A percentile compares a stretch with the other conserved stretches of the same genome.
Evolutionary conservation across 108 stramenopile genomes (phyloP).

Genomic region (Nannochloropsis gaditana): DNA sequence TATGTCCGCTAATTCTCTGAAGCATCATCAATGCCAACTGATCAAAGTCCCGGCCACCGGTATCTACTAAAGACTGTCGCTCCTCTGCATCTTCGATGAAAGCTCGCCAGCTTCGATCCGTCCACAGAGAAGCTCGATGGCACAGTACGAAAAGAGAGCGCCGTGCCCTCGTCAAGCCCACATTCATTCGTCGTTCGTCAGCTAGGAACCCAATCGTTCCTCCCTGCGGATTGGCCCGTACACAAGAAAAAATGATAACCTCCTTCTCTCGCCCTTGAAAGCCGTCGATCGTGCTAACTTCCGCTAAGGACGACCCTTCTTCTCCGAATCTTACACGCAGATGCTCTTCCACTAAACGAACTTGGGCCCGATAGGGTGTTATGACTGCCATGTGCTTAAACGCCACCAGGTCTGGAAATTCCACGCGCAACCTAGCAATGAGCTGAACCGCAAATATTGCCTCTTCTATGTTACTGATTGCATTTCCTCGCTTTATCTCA

Average conservation of each 20-base stretch:
- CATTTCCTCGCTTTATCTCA: neutral
- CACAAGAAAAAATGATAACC: conserved; percentile 55
- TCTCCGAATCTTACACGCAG: neutral
- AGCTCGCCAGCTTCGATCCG: conserved; percentile 29
- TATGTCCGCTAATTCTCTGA: neutral
- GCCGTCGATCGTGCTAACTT: conserved; percentile 56
- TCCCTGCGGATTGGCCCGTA: conserved; percentile 40
- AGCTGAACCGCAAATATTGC: neutral
- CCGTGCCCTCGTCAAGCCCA: conserved; percentile 72
- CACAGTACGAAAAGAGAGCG: conserved; percentile 32
- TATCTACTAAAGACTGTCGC: neutral
- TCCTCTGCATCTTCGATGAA: conserved; percentile 26
- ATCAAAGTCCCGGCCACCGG: neutral
- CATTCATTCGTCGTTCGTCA: conserved; percentile 68
- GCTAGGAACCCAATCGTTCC: conserved; percentile 68
- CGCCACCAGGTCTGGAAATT: neutral
- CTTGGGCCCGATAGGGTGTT: conserved; percentile 34
- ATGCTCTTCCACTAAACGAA: conserved; percentile 13
- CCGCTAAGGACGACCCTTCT: conserved; percentile 24
- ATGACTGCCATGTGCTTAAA: conserved; percentile 30
- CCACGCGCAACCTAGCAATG: neutral
- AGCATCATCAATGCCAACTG: neutral
- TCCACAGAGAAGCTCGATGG: neutral
- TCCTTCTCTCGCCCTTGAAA: conserved; percentile 58
- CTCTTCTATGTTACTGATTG: conserved; percentile 1